Conservation (phyloP, 768 basidiomycete species). For the Cystofilobasidium ferigula region DNA sequence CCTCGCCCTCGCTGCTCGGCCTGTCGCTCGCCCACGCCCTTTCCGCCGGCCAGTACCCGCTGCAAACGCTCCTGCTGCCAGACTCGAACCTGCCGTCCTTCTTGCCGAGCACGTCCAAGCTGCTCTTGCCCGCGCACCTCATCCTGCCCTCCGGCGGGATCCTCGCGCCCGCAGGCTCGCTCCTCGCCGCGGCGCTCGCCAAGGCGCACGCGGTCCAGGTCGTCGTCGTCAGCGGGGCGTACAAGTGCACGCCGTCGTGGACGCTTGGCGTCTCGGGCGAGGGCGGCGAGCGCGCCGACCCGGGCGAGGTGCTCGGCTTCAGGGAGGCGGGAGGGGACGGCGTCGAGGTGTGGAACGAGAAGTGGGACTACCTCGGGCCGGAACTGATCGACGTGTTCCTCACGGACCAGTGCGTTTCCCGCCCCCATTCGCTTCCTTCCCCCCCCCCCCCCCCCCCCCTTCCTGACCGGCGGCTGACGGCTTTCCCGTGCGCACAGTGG, state of each 20-base stretch:
- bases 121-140: slow-evolving; percentile 87
- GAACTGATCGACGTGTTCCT: slow-evolving; percentile 88
- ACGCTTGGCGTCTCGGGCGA: slow-evolving; percentile 36
- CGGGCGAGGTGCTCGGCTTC: slow-evolving; percentile 47
- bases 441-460: background rate
- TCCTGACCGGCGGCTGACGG: background rate
- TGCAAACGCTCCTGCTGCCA: slow-evolving; percentile 92
- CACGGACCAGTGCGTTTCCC: slow-evolving; percentile 75
- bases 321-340: slow-evolving; percentile 53
- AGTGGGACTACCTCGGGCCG: slow-evolving; percentile 87
- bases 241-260: slow-evolving; percentile 77
- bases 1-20: slow-evolving; percentile 2
- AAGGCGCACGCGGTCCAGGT: slow-evolving; percentile 82
- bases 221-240: slow-evolving; percentile 88
- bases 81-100: slow-evolving; percentile 92
- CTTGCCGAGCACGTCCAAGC: slow-evolving; percentile 94
- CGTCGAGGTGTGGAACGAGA: slow-evolving; percentile 89
- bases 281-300: slow-evolving; percentile 23
- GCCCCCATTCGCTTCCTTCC: background rate
- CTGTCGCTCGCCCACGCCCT: slow-evolving; percentile 46
- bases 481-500: slow-evolving; percentile 47
- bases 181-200: slow-evolving; percentile 75
- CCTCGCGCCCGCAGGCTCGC: slow-evolving; percentile 76
- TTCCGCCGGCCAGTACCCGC: slow-evolving; percentile 61
- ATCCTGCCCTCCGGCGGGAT: slow-evolving; percentile 94